Evolutionary conservation across 441 rosid species (phyloP).

Genomic region (Syzygium syzygioides): DNA sequence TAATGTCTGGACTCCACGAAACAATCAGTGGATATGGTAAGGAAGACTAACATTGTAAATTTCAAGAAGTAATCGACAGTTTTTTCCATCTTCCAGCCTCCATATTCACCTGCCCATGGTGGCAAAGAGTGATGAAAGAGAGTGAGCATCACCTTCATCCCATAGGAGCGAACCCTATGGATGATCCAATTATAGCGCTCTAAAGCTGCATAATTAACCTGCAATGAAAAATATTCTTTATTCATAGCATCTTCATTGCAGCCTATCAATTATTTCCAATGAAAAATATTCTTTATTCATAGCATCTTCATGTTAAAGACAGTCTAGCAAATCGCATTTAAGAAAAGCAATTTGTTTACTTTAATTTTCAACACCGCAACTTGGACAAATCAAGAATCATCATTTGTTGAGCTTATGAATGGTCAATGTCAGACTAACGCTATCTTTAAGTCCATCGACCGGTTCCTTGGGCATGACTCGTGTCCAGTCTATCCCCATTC

Average conservation of each 20-base stretch:
- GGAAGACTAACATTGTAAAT: slow-evolving; percentile 59
- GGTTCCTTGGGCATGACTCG: slow-evolving; percentile 90
- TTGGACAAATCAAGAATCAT: background rate
- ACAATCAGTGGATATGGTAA: background rate
- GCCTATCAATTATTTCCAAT: background rate
- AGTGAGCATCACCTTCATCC: slow-evolving; percentile 97
- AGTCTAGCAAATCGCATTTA: background rate
- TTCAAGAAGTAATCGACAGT: slow-evolving; percentile 87
- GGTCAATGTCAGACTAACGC: slow-evolving; percentile 41
- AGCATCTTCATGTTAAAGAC: background rate
- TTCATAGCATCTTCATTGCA: background rate
- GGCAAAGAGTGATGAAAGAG: slow-evolving; percentile 96
- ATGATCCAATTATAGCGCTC: slow-evolving; percentile 93
- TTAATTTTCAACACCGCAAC: background rate
- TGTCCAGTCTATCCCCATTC: slow-evolving; percentile 94
- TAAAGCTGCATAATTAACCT: slow-evolving; percentile 90
- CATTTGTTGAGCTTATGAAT: background rate
- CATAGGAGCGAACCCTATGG: slow-evolving; percentile 60
- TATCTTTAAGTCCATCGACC: slow-evolving; percentile 51
- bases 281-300: background rate
- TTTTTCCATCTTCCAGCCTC: slow-evolving; percentile 98
- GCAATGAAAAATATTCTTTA: slow-evolving; percentile 5
- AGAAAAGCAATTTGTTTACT: background rate
- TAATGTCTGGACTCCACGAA: background rate
- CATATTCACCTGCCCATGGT: slow-evolving; percentile 95